Evolutionary conservation across 306 rosid species (phyloP).

Genomic region (Vigna hirtella): DNA sequence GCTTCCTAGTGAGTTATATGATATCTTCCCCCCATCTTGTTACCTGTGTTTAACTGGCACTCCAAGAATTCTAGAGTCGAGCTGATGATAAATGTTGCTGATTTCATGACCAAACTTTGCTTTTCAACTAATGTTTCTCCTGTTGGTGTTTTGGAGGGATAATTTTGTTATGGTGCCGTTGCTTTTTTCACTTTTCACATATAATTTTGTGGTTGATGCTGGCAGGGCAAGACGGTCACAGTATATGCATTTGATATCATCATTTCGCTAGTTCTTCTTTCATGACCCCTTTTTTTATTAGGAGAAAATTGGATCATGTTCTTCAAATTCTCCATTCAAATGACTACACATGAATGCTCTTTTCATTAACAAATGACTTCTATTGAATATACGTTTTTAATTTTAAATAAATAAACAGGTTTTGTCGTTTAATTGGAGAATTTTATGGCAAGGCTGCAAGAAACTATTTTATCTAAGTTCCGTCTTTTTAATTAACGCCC

Average conservation of each 20-base stretch:
- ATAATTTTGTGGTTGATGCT: constrained; percentile 1
- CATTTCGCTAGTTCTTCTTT: constrained; percentile 19
- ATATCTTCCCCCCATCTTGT: neutral
- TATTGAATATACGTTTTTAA: neutral
- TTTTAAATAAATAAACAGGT: neutral
- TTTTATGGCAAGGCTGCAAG: neutral
- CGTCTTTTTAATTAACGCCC: neutral
- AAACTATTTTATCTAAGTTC: neutral
- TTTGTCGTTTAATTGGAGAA: neutral
- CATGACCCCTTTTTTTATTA: neutral
- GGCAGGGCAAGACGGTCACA: neutral
- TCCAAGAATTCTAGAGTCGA: neutral
- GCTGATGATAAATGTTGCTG: neutral
- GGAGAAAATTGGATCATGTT: neutral
- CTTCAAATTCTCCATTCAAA: neutral
- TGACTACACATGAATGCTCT: neutral
- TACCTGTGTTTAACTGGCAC: constrained; percentile 7
- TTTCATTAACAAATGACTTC: neutral
- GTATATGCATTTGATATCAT: constrained; percentile 7
- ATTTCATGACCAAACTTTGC: neutral
- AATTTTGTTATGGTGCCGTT: neutral
- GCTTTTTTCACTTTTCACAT: neutral
- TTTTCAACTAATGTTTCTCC: neutral
- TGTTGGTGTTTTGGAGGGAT: neutral
- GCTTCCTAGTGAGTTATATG: constrained; percentile 77